Evolutionary conservation across 2,329 filamentous ascomycete species (phyloP).

Genomic region (Dendryphion nanum): DNA sequence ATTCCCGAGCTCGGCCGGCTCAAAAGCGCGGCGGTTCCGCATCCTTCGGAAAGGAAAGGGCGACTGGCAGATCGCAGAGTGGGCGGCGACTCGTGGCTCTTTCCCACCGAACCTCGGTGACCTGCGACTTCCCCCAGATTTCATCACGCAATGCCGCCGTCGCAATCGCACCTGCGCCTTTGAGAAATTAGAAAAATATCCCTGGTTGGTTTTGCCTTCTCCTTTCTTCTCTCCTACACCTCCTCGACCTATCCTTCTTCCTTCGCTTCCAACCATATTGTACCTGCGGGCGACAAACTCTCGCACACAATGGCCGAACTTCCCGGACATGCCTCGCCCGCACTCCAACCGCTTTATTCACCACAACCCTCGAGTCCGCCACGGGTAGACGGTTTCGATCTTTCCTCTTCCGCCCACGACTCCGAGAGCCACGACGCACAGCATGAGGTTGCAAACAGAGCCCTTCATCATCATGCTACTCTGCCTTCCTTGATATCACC

Average conservation of each 20-base stretch:
- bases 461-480: conserved; percentile 14
- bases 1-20: conserved; percentile 10
- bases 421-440: conserved; percentile 17
- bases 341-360: conserved; percentile 53
- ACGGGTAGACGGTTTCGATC: conserved; percentile 39
- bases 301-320: conserved; percentile 59
- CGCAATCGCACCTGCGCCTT: neutral
- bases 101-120: conserved; percentile 1
- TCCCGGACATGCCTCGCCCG: conserved; percentile 55
- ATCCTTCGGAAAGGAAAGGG: conserved; percentile 18
- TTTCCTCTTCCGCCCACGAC: conserved; percentile 11
- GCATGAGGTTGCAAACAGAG: conserved; percentile 7
- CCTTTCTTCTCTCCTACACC: conserved; percentile 1
- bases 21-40: conserved; percentile 21
- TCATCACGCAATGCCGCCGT: conserved; percentile 9
- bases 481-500: conserved; percentile 49
- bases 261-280: neutral
- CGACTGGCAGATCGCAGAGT: neutral
- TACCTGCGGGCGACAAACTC: conserved; percentile 11
- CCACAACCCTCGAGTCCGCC: conserved; percentile 49
- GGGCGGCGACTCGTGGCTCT: neutral
- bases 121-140: conserved; percentile 8
- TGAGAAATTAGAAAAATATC: too few species aligned
- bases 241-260: conserved; percentile 1
- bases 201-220: too few species aligned